These are phyloP conservation scores for Sisymbrium altissimum DNA, from an alignment of 345 rosid species.

Conservation along the genomic window DNA sequence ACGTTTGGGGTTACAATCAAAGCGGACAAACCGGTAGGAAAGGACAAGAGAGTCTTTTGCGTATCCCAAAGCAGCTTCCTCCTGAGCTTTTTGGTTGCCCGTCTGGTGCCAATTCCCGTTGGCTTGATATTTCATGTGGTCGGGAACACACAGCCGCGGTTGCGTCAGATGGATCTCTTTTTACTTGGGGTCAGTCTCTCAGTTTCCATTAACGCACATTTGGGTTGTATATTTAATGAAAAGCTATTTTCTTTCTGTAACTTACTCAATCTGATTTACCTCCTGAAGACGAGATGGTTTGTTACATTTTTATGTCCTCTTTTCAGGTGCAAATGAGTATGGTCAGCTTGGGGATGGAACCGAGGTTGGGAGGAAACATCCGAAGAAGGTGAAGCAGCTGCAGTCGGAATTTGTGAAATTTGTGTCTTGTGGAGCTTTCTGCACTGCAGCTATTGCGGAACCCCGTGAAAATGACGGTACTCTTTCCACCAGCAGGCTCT, in stretches of 20 bases:
- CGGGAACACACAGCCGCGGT: constrained; percentile 94
- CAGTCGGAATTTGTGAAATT: constrained; percentile 84
- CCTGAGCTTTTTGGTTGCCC: constrained; percentile 95
- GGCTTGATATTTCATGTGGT: constrained; percentile 93
- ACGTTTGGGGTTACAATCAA: constrained; percentile 95
- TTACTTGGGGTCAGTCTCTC: constrained; percentile 78
- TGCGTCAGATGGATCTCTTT: constrained; percentile 95
- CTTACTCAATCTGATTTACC: neutral
- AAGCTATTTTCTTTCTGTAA: neutral
- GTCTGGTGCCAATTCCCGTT: constrained; percentile 65
- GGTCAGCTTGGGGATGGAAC: constrained; percentile 99
- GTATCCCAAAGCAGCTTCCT: constrained; percentile 91
- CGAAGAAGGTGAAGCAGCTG: constrained; percentile 73
- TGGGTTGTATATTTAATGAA: neutral
- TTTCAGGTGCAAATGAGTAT: constrained; percentile 81
- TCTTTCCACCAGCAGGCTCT: constrained; percentile 64
- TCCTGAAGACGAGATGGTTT: neutral
- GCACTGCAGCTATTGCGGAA: constrained; percentile 84
- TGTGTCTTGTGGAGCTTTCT: constrained; percentile 91
- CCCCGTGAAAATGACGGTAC: constrained; percentile 76
- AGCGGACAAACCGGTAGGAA: constrained; percentile 91
- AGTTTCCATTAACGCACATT: neutral
- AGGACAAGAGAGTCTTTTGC: constrained; percentile 61
- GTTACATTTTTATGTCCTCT: neutral
- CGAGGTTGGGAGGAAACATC: constrained; percentile 76